phyloP scores from a whole-genome alignment of 2,329 filamentous ascomycete species.

The Bipolaris zeicola region DNA sequence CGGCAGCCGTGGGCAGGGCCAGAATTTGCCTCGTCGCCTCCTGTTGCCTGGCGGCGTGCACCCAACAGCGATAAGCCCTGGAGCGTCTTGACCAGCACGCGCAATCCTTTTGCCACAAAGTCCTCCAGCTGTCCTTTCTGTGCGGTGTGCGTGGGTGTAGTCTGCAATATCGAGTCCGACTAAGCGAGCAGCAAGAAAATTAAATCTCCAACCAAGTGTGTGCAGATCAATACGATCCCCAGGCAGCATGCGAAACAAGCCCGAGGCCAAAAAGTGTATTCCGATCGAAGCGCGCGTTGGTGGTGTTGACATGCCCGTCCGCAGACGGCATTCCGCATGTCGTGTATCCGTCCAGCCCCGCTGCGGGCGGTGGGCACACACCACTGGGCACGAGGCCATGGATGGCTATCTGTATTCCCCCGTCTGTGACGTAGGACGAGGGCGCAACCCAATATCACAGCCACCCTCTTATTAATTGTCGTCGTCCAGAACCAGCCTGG shows the following conservation, averaged over 20 bases:
- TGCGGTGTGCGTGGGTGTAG: neutral
- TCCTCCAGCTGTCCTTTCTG: conserved; percentile 1
- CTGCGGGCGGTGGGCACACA: neutral
- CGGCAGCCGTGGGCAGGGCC: neutral
- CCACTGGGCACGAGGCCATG: conserved; percentile 19
- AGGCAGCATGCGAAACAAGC: conserved; percentile 7
- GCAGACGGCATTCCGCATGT: conserved; percentile 13
- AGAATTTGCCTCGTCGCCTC: conserved; percentile 13
- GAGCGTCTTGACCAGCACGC: conserved; percentile 24
- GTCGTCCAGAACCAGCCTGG: neutral
- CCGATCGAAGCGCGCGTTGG: conserved; percentile 9
- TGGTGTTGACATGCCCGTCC: neutral
- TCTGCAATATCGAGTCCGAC: no score
- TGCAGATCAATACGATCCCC: conserved; percentile 27
- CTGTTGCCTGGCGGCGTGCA: conserved; percentile 10
- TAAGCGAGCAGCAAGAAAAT: conserved; percentile 18
- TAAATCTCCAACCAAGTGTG: conserved; percentile 16
- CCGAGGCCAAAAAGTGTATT: conserved; percentile 11
- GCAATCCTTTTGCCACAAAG: conserved; percentile 34
- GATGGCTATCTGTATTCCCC: conserved; percentile 25
- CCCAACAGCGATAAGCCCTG: conserved; percentile 16
- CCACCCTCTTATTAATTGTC: conserved; percentile 5
- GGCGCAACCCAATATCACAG: conserved; percentile 10
- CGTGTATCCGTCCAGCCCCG: no score
- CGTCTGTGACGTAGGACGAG: conserved; percentile 10